A percentile compares a stretch with the other conserved stretches of the same genome.
These are phyloP conservation scores for Parmales sp. DNA, from an alignment of 108 stramenopile species.

Conservation along the genomic window DNA sequence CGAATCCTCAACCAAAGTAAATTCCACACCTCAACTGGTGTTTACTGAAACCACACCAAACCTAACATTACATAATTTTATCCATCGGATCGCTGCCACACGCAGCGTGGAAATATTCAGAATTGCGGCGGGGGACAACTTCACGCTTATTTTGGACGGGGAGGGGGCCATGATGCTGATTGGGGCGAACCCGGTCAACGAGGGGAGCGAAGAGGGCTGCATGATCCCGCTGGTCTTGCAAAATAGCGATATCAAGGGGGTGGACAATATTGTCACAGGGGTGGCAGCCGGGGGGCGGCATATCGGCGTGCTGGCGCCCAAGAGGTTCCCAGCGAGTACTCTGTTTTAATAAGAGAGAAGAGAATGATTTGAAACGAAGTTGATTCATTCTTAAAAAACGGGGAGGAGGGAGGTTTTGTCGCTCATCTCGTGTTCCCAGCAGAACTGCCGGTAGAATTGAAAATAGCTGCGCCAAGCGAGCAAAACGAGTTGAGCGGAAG, in stretches of 20 bases:
- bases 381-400: neutral
- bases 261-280: slow-evolving; percentile 2
- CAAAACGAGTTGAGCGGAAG: too few species aligned
- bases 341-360: neutral
- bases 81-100: too few species aligned
- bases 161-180: slow-evolving; percentile 5
- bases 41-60: too few species aligned
- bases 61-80: too few species aligned
- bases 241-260: neutral
- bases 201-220: neutral
- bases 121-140: slow-evolving; percentile 10
- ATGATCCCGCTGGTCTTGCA: neutral
- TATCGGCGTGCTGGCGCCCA: slow-evolving; percentile 1
- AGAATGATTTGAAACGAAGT: neutral
- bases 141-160: slow-evolving; percentile 1
- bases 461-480: too few species aligned
- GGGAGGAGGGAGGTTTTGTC: too few species aligned
- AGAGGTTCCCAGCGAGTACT: neutral
- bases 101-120: slow-evolving; percentile 5
- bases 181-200: neutral
- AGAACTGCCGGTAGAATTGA: slow-evolving; percentile 6
- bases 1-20: too few species aligned
- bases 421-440: slow-evolving; percentile 4
- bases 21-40: too few species aligned
- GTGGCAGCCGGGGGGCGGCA: neutral